phyloP scores from a whole-genome alignment of 2,329 filamentous ascomycete genomes.

The Alternaria hordeiaustralica region DNA sequence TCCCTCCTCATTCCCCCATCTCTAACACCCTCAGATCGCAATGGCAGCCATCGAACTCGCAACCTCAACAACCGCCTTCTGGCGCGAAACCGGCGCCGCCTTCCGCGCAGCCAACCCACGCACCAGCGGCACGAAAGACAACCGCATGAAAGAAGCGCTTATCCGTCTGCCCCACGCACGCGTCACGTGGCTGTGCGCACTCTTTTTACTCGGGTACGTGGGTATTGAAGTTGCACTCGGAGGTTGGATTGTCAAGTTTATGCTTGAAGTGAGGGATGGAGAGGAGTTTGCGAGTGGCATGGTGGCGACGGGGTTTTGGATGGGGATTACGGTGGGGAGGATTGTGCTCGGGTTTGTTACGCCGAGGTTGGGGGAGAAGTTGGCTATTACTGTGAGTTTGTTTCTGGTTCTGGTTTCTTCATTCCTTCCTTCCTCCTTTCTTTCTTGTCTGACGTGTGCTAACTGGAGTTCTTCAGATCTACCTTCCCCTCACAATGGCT shows the following conservation, averaged over 20 bases:
- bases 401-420: background rate
- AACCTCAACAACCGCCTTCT: conserved; percentile 64
- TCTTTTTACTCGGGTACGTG: conserved; percentile 80
- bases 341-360: conserved; percentile 79
- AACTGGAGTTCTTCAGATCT: conserved; percentile 52
- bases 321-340: conserved; percentile 77
- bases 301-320: conserved; percentile 82
- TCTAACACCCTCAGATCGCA: conserved; percentile 52
- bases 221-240: conserved; percentile 78
- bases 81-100: conserved; percentile 63
- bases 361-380: conserved; percentile 73
- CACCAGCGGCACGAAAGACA: conserved; percentile 52
- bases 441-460: background rate
- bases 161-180: conserved; percentile 52
- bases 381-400: conserved; percentile 53
- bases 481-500: conserved; percentile 68
- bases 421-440: background rate
- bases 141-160: conserved; percentile 61
- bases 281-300: conserved; percentile 75
- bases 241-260: conserved; percentile 83
- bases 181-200: conserved; percentile 75
- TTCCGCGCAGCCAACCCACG: conserved; percentile 62
- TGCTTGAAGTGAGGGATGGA: conserved; percentile 77
- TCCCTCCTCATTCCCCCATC: background rate
- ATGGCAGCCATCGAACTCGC: conserved; percentile 63